phyloP scores from a whole-genome alignment of 495 filamentous ascomycete species.

The Chaetomidium leptoderma region DNA sequence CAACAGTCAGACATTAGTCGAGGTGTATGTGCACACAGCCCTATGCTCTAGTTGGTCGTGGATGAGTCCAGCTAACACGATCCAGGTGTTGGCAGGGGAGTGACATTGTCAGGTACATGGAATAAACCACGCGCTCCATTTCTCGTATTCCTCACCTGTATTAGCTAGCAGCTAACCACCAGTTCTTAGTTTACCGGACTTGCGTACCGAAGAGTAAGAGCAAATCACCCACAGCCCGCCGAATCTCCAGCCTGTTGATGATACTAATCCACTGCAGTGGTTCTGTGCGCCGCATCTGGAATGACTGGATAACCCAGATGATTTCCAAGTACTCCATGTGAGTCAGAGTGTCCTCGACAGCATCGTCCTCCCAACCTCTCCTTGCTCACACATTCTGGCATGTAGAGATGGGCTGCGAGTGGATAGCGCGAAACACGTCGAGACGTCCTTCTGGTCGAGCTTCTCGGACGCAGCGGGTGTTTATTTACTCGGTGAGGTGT shows the following conservation, averaged over 20 bases:
- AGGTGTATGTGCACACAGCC: conserved; percentile 34
- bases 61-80: conserved; percentile 9
- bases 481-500: conserved; percentile 67
- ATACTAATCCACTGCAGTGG: conserved; percentile 9
- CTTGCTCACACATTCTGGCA: neutral
- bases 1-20: conserved; percentile 46
- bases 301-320: conserved; percentile 61
- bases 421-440: conserved; percentile 70
- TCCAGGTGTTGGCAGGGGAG: conserved; percentile 63
- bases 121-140: neutral
- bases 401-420: conserved; percentile 65
- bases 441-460: conserved; percentile 62
- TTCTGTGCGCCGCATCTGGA: conserved; percentile 53
- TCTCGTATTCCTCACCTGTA: neutral
- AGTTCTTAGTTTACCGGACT: conserved; percentile 55
- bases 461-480: conserved; percentile 65
- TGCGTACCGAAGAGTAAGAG: conserved; percentile 56
- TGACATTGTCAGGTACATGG: conserved; percentile 43
- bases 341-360: neutral
- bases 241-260: neutral
- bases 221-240: neutral
- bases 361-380: neutral
- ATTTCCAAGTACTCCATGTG: conserved; percentile 64
- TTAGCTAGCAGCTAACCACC: neutral
- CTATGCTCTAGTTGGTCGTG: conserved; percentile 15